Evolutionary conservation across 768 basidiomycete genomes (phyloP).

Genomic region (Calocera cornea): DNA sequence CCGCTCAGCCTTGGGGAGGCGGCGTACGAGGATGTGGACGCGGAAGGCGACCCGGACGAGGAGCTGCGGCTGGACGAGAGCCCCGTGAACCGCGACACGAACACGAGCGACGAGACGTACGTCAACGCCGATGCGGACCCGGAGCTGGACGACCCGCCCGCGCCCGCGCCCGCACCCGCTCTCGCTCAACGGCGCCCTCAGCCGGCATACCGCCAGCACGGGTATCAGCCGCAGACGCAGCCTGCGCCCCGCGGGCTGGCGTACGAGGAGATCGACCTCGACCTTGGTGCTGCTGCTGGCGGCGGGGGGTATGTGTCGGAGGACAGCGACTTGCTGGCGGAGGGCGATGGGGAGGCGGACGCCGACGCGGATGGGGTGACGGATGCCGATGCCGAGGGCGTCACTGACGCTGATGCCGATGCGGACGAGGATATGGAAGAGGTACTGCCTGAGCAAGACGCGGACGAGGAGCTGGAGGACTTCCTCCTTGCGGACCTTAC

Average conservation of each 20-base stretch:
- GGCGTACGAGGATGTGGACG: not conserved
- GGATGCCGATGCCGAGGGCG: not conserved
- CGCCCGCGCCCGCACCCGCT: not conserved
- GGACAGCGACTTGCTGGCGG: not conserved
- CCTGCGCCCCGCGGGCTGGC: too few species aligned
- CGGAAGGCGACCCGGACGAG: not conserved
- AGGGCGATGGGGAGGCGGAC: not conserved
- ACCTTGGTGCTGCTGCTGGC: too few species aligned
- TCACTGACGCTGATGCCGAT: not conserved
- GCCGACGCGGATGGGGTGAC: not conserved
- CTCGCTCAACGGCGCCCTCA: not conserved
- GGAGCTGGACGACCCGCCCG: not conserved
- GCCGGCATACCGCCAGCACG: not conserved
- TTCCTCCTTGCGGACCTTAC: slow-evolving; percentile 4
- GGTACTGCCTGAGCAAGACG: not conserved
- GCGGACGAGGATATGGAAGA: not conserved
- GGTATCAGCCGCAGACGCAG: too few species aligned
- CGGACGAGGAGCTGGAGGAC: not conserved
- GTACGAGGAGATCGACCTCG: not conserved
- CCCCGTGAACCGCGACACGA: not conserved
- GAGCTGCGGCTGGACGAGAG: not conserved
- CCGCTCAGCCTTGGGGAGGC: not conserved
- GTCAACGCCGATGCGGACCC: not conserved
- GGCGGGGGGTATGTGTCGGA: not conserved
- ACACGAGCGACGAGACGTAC: slow-evolving; percentile 5